A percentile compares a stretch with the other conserved stretches of the same genome.
Evolutionary conservation across 2,329 filamentous ascomycete species (phyloP).

Genomic region (Stenocarpella maydis): DNA sequence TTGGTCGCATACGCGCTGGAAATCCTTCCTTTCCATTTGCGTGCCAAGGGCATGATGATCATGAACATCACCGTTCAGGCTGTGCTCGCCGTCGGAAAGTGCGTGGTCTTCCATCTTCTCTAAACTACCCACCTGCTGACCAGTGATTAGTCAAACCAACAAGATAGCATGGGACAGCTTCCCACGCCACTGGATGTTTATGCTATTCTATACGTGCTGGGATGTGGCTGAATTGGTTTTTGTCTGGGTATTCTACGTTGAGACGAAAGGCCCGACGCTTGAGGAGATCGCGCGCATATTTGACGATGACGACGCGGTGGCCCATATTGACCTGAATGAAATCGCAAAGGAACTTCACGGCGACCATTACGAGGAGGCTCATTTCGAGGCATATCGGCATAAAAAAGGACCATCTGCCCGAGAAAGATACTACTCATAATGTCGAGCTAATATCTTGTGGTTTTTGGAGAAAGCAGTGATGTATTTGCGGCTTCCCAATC

Average conservation of each 20-base stretch:
- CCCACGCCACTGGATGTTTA: slow-evolving; percentile 69
- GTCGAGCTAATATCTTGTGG: background rate
- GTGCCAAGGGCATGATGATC: slow-evolving; percentile 68
- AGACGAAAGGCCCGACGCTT: slow-evolving; percentile 75
- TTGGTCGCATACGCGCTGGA: slow-evolving; percentile 66
- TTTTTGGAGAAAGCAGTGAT: background rate
- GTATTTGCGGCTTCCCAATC: too few relatives aligned
- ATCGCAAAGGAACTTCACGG: slow-evolving; percentile 62
- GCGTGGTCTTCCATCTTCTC: slow-evolving; percentile 43
- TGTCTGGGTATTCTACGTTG: slow-evolving; percentile 72
- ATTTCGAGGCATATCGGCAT: slow-evolving; percentile 29
- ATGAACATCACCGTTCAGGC: slow-evolving; percentile 72
- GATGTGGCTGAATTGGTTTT: slow-evolving; percentile 67
- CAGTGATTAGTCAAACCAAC: slow-evolving; percentile 62
- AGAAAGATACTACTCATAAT: slow-evolving; percentile 31
- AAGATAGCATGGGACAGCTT: slow-evolving; percentile 68
- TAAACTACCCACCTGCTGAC: background rate
- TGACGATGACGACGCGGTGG: slow-evolving; percentile 68
- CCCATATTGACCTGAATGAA: slow-evolving; percentile 61
- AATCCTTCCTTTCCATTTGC: slow-evolving; percentile 65
- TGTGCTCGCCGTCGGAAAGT: slow-evolving; percentile 67
- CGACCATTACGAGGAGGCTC: slow-evolving; percentile 45
- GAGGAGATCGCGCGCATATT: slow-evolving; percentile 77
- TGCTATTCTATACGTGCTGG: slow-evolving; percentile 72
- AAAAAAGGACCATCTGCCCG: slow-evolving; percentile 30